These are phyloP conservation scores for Tricholoma flavovirens DNA, from an alignment of 768 basidiomycete species.

Conservation along the genomic window DNA sequence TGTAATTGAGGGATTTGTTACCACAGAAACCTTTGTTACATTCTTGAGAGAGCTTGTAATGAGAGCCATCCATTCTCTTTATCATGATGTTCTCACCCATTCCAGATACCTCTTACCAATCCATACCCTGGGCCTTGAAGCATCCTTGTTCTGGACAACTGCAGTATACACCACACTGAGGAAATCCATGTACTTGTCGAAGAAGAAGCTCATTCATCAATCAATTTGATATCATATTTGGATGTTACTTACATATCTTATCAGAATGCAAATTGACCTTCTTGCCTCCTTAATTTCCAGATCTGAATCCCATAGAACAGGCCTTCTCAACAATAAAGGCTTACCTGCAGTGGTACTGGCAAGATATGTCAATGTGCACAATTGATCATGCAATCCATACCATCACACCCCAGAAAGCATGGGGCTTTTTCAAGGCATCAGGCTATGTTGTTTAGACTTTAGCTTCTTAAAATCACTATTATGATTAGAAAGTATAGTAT, in stretches of 20 bases:
- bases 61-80: too few relatives aligned
- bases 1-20: constrained; percentile 7
- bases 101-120: not conserved
- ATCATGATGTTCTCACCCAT: not conserved
- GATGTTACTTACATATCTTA: too few relatives aligned
- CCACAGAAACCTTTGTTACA: not conserved
- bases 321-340: not conserved
- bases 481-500: too few relatives aligned
- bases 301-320: not conserved
- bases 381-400: too few relatives aligned
- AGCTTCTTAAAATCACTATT: not conserved
- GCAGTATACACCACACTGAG: too few relatives aligned
- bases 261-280: not conserved
- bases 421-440: too few relatives aligned
- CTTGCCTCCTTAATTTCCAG: not conserved
- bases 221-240: not conserved
- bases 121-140: too few relatives aligned
- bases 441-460: not conserved
- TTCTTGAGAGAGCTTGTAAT: not conserved
- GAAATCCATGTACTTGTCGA: too few relatives aligned
- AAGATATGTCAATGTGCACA: not conserved
- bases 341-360: too few relatives aligned
- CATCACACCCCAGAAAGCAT: too few relatives aligned
- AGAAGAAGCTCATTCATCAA: too few relatives aligned
- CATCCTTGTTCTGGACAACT: too few relatives aligned